These are phyloP conservation scores for Capsella bursapastoris DNA, from an alignment of 345 rosid species.

Conservation along the genomic window DNA sequence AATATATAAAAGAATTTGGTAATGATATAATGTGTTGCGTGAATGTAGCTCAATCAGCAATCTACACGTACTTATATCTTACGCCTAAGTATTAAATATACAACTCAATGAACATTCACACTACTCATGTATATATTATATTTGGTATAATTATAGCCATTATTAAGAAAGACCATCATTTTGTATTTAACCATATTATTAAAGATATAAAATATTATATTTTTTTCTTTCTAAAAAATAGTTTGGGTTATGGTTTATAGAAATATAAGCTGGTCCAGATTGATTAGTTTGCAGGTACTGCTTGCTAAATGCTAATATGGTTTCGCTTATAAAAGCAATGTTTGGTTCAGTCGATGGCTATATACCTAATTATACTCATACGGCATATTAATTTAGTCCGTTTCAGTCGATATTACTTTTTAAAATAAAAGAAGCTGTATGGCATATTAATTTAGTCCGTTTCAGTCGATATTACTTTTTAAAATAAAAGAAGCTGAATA, in stretches of 20 bases:
- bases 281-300: background rate
- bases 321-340: background rate
- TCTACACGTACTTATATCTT: slow-evolving; percentile 42
- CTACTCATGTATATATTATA: background rate
- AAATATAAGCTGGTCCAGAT: background rate
- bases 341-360: background rate
- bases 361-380: background rate
- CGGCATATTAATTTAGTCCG: background rate
- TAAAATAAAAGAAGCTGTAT: background rate
- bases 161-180: slow-evolving; percentile 14
- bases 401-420: background rate
- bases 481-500: background rate
- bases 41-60: slow-evolving; percentile 33
- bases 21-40: slow-evolving; percentile 30
- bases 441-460: background rate
- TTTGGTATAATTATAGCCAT: slow-evolving; percentile 9
- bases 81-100: slow-evolving; percentile 30
- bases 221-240: too few species aligned
- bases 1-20: slow-evolving; percentile 1
- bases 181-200: background rate
- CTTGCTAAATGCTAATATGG: background rate
- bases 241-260: background rate
- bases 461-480: background rate
- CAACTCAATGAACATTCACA: slow-evolving; percentile 17
- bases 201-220: too few species aligned